Base-by-base conservation (phyloP, 2,329 filamentous ascomycete species). In the Diplodia sapinea region DNA sequence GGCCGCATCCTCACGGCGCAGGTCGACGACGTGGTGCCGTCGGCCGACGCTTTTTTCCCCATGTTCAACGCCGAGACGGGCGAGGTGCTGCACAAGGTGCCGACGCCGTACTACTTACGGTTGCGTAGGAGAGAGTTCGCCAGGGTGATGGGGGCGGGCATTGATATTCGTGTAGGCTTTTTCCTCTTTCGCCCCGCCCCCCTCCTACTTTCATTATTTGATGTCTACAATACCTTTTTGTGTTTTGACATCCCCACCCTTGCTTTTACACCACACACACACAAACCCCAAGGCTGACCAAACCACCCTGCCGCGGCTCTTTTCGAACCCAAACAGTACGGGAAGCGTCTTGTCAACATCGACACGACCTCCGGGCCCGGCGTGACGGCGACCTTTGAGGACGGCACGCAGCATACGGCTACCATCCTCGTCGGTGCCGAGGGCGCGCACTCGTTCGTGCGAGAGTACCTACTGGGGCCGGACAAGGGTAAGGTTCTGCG, bases 11-110 rank as follows among this genome's bases (percentile, higher is more conserved):
- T 72, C 82, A 84, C 12, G 75, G 78, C 67, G 74, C 79, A 61
- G 82, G 86, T 86, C 54, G 82, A 90, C 73, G 79, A 89, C 17
- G 71, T 82, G 77, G 71, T 72, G 49, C 76, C 75, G 8, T 77
- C 77, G 8, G 76, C 76, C 52, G 74, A 75, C n/a, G 43, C 40
- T 11, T 47, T 29, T 6, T 23, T 68, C 26, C 36, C 57, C n/a
- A 40, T 56, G 17, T 67, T 79, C 43, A 74, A 76, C 59, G 76
- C 74, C 20, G 72, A 73, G 51, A 80, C 77, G 0, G 79, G 77
- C 17, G 75, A 79, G 68, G 63, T 73, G 23, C 73, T 78, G 55
- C 71, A 66, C 57, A 68, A 68, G 29, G 65, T 72, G 1, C 70
- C 73, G 6, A 72, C 77, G 9, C 73, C 75, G 20, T 74, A 78